These are phyloP conservation scores for Plenodomus lindquistii DNA, from an alignment of 2,329 filamentous ascomycete species.

Conservation along the genomic window DNA sequence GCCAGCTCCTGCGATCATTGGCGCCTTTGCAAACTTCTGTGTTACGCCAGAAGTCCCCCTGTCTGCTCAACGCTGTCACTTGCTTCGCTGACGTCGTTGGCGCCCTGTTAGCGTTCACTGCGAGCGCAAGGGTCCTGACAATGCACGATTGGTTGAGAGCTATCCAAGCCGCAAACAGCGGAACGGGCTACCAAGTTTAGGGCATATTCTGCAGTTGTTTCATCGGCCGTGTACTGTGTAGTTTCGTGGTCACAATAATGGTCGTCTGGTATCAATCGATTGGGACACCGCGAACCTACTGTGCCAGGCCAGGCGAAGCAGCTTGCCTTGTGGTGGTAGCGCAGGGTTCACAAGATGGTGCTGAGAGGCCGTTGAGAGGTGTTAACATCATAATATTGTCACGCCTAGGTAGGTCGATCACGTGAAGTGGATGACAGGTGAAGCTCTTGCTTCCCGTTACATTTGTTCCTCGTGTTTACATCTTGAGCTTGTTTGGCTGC, in stretches of 20 bases:
- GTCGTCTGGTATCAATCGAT: conserved; percentile 7
- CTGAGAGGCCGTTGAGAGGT: no score
- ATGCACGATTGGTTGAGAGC: conserved; percentile 30
- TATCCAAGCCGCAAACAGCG: background rate
- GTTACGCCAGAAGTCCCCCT: conserved; percentile 21
- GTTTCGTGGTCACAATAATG: background rate
- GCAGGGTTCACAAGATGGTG: no score
- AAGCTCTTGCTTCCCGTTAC: background rate
- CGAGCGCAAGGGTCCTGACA: conserved; percentile 8
- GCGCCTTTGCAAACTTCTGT: conserved; percentile 16
- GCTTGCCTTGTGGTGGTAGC: background rate
- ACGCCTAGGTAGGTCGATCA: no score
- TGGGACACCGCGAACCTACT: conserved; percentile 19
- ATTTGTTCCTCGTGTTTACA: background rate
- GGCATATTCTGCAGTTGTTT: conserved; percentile 1
- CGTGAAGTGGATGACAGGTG: background rate
- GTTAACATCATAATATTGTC: no score
- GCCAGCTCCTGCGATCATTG: conserved; percentile 9
- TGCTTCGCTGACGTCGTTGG: conserved; percentile 36
- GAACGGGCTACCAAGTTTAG: conserved; percentile 8
- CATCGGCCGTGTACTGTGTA: background rate
- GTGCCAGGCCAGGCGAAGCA: conserved; percentile 3
- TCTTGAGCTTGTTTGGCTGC: background rate
- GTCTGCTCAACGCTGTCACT: conserved; percentile 18
- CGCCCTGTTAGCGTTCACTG: conserved; percentile 15